These are phyloP conservation scores for Lolium multiflorum DNA, from an alignment of 176 grass and related monocot genomes.

Conservation along the genomic window DNA sequence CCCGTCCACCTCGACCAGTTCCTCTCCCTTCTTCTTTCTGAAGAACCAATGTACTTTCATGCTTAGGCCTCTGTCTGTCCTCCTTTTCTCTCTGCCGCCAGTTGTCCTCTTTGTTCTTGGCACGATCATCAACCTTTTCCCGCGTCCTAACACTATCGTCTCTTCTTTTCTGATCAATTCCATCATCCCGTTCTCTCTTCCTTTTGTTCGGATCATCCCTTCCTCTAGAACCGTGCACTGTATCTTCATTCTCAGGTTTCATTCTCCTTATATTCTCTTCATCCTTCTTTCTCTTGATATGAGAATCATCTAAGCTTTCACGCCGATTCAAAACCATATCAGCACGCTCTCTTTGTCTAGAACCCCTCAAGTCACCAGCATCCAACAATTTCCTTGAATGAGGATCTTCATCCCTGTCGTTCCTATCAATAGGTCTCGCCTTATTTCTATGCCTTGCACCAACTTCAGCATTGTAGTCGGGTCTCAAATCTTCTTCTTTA, in stretches of 20 bases:
- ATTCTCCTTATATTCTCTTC: constrained; percentile 74
- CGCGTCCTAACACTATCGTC: constrained; percentile 61
- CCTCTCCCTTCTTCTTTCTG: constrained; percentile 83
- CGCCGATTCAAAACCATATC: constrained; percentile 57
- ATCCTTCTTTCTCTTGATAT: constrained; percentile 85
- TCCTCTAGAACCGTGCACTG: constrained; percentile 55
- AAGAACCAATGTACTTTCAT: constrained; percentile 57
- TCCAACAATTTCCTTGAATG: constrained; percentile 72
- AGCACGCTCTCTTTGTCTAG: constrained; percentile 71
- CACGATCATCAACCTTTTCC: constrained; percentile 70
- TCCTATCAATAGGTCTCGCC: constrained; percentile 62
- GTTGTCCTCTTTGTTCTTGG: constrained; percentile 68
- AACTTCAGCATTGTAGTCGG: constrained; percentile 66
- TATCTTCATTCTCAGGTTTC: constrained; percentile 76
- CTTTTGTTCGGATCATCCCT: constrained; percentile 76
- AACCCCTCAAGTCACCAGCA: constrained; percentile 75
- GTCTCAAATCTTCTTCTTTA: constrained; percentile 80
- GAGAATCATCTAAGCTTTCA: constrained; percentile 69
- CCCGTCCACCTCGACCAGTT: constrained; percentile 52
- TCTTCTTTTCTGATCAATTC: constrained; percentile 77
- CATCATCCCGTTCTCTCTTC: constrained; percentile 80
- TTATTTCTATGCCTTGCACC: constrained; percentile 69
- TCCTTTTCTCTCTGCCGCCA: constrained; percentile 83
- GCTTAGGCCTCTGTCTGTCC: constrained; percentile 79
- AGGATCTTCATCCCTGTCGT: constrained; percentile 74